Evolutionary conservation across 2,329 filamentous ascomycete species (phyloP), one percentile per base, ranked within the genome.

Genomic region (Aureobasidium sp.): DNA sequence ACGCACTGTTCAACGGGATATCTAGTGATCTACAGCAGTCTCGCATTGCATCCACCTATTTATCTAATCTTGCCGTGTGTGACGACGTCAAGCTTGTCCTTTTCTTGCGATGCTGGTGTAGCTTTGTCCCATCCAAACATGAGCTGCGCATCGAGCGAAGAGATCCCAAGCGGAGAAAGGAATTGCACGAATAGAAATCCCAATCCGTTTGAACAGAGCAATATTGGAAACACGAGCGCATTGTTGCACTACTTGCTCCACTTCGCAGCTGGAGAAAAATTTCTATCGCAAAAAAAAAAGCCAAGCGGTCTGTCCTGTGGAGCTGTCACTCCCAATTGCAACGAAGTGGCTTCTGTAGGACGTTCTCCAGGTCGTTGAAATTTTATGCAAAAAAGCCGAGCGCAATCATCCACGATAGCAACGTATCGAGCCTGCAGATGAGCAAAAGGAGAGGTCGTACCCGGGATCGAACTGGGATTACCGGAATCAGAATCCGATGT

Each of bases 401-500:
- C 13, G 13, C 14, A 51, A 14, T 11, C 21, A n/a, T 1, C 13
- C 2, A 9, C 21, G 9, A 7, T 21, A 4, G 21, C 5, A 27
- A 7, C 48, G 6, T 9, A 4, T 11, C n/a, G 21, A 4, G 4
- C 16, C 25, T 5, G 14, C 2, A 25, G 11, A 25, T 2, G n/a
- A 45, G 53, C 53, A 59, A 49, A 59, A 59, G 5, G 5, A 48
- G 6, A 60, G 57, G 57, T 60, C 57, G 42, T 60, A 60, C 57
- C 57, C 36, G 57, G 57, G 47, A 60, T 60, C 57, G 57, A 60
- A 60, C 57, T 47, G 36, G 57, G 57, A 60, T 60, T 42, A 60
- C 57, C 44, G 47, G 57, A 60, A 60, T 60, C 57, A 60, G 57
- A 60, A 60, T 60, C 57, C 47, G 44, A 49, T 60, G 57, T 60